Percentiles rank a stretch among this genome's conserved stretches.
Evolutionary conservation across 1,284 basidiomycete species (phyloP).

Genomic region (Earliella scabrosa): DNA sequence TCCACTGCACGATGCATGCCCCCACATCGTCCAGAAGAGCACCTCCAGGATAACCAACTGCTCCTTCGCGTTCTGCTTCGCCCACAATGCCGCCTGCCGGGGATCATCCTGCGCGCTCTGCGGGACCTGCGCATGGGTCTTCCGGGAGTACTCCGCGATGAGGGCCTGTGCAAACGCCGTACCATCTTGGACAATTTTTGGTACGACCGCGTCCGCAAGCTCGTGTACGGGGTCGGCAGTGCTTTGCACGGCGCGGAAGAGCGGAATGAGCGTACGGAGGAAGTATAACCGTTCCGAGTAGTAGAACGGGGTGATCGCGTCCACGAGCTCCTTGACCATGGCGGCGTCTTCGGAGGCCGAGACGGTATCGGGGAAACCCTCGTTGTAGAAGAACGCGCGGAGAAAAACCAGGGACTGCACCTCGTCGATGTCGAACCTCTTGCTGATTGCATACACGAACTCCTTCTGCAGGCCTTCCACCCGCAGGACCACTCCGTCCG

Average conservation of each 20-base stretch:
- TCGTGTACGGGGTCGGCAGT: slow-evolving; percentile 55
- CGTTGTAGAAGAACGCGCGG: slow-evolving; percentile 80
- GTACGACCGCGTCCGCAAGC: slow-evolving; percentile 58
- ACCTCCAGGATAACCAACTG: slow-evolving; percentile 84
- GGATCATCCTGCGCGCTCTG: slow-evolving; percentile 55
- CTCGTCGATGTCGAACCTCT: slow-evolving; percentile 75
- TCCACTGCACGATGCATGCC: slow-evolving; percentile 69
- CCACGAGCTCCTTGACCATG: slow-evolving; percentile 64
- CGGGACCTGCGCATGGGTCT: slow-evolving; percentile 59
- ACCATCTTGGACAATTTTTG: slow-evolving; percentile 64
- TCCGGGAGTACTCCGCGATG: slow-evolving; percentile 60
- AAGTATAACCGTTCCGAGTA: slow-evolving; percentile 76
- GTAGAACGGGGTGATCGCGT: slow-evolving; percentile 80
- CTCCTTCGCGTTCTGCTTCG: slow-evolving; percentile 79
- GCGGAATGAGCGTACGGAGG: slow-evolving; percentile 65
- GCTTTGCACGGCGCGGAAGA: slow-evolving; percentile 66
- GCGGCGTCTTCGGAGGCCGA: slow-evolving; percentile 47
- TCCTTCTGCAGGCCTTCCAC: slow-evolving; percentile 73
- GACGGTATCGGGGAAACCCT: slow-evolving; percentile 63
- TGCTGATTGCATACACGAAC: slow-evolving; percentile 70
- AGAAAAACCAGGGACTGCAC: slow-evolving; percentile 73
- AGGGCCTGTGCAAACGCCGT: slow-evolving; percentile 59
- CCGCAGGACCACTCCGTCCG: slow-evolving; percentile 62
- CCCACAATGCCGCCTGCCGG: slow-evolving; percentile 69
- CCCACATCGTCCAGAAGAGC: slow-evolving; percentile 86